These are phyloP conservation scores for Verticillium isaacii DNA, from an alignment of 2,329 filamentous ascomycete genomes.

Conservation along the genomic window DNA sequence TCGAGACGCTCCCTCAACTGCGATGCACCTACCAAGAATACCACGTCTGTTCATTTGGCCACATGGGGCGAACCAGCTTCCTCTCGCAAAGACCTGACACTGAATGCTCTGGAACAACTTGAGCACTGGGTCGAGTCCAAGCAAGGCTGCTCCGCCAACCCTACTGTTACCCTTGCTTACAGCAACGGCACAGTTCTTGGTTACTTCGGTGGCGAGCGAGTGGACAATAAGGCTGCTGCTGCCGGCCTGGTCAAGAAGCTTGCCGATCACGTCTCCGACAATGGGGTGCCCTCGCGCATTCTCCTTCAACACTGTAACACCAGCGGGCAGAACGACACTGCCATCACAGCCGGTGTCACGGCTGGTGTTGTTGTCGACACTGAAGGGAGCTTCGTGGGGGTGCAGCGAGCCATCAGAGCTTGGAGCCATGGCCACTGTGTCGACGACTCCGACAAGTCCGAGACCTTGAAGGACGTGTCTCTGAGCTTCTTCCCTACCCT, in stretches of 20 bases:
- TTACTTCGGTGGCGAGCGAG: neutral
- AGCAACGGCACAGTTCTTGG: neutral
- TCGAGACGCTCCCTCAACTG: neutral
- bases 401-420: neutral
- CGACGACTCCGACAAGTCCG: neutral
- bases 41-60: neutral
- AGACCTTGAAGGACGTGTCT: neutral
- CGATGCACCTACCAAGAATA: neutral
- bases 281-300: neutral
- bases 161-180: neutral
- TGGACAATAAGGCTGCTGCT: neutral
- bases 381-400: neutral
- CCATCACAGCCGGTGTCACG: neutral
- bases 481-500: neutral
- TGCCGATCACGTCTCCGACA: neutral
- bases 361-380: neutral
- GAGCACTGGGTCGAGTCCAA: neutral
- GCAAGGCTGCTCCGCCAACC: neutral
- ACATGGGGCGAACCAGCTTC: neutral
- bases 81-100: neutral
- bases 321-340: neutral
- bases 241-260: neutral
- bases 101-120: neutral
- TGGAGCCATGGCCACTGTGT: neutral
- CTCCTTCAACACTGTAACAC: slow-evolving; percentile 4